Conservation (phyloP, 768 basidiomycete genomes). For the Amanita rubescens region DNA sequence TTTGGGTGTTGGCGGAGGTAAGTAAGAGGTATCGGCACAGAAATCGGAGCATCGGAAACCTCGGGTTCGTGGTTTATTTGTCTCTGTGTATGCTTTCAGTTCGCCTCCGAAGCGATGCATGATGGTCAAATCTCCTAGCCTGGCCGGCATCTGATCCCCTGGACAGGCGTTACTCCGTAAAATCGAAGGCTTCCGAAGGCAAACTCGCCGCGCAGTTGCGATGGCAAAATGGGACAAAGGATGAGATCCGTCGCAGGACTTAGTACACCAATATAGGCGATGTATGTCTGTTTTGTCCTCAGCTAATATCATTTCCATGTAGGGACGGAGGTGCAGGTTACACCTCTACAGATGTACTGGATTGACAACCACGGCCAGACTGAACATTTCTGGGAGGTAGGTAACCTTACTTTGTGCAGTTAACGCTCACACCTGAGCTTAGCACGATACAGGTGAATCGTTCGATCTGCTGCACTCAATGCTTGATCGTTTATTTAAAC, state of each 20-base stretch:
- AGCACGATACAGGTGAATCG: slow-evolving; percentile 42
- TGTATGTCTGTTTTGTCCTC: slow-evolving; percentile 18
- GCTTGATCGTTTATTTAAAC: neutral
- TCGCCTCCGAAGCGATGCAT: too few species aligned
- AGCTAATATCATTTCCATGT: too few species aligned
- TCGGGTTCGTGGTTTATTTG: too few species aligned
- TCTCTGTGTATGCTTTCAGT: too few species aligned
- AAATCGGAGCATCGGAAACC: neutral
- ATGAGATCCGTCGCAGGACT: slow-evolving; percentile 40
- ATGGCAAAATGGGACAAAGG: slow-evolving; percentile 33
- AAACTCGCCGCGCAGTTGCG: slow-evolving; percentile 72
- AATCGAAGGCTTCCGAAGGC: slow-evolving; percentile 82
- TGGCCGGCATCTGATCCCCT: too few species aligned
- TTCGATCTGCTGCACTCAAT: neutral
- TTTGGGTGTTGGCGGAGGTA: neutral
- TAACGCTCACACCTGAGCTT: neutral
- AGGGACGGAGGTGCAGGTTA: slow-evolving; percentile 38
- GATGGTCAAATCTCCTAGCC: too few species aligned
- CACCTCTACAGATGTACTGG: slow-evolving; percentile 52
- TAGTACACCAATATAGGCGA: slow-evolving; percentile 37
- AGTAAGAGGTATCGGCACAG: neutral
- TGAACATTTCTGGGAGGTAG: slow-evolving; percentile 54
- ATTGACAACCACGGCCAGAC: slow-evolving; percentile 42
- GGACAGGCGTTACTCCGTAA: slow-evolving; percentile 89
- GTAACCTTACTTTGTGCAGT: neutral